These are phyloP conservation scores for Plenodomus lindquistii DNA, from an alignment of 2,329 filamentous ascomycete genomes.

Conservation along the genomic window DNA sequence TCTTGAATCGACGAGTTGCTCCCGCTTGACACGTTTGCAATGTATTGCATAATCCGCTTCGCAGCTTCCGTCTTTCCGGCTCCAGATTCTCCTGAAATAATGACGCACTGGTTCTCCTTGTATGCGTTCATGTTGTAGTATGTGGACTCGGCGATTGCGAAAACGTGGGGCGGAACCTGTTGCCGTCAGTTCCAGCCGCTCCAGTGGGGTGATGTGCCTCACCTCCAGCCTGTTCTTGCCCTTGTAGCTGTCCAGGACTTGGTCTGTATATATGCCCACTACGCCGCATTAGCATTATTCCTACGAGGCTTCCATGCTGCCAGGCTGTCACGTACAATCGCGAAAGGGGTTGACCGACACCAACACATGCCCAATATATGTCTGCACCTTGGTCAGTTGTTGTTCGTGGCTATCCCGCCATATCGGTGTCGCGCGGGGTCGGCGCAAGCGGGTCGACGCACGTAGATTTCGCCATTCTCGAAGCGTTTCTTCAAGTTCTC, in stretches of 20 bases:
- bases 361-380: constrained; percentile 98
- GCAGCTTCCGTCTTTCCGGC: constrained; percentile 98
- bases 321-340: constrained; percentile 62
- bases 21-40: constrained; percentile 92
- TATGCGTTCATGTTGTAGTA: constrained; percentile 99
- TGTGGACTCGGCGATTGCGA: constrained; percentile 90
- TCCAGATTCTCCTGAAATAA: constrained; percentile 97
- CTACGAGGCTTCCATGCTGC: neutral
- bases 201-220: constrained; percentile 7
- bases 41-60: constrained; percentile 99
- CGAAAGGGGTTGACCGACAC: constrained; percentile 98
- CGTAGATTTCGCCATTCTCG: constrained; percentile 95
- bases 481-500: constrained; percentile 98
- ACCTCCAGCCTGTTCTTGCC: constrained; percentile 93
- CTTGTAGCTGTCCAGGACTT: constrained; percentile 89
- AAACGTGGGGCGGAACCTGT: constrained; percentile 86
- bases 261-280: constrained; percentile 96
- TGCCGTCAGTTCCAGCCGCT: constrained; percentile 15
- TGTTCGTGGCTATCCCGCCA: constrained; percentile 10
- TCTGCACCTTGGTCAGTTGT: constrained; percentile 55
- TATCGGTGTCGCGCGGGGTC: constrained; percentile 24
- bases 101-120: constrained; percentile 98
- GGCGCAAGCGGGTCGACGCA: constrained; percentile 48
- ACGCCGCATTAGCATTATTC: constrained; percentile 43
- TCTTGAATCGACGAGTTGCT: constrained; percentile 84